Evolutionary conservation across 805 yeast species (phyloP).

Genomic region (Yarrowia porcina): DNA sequence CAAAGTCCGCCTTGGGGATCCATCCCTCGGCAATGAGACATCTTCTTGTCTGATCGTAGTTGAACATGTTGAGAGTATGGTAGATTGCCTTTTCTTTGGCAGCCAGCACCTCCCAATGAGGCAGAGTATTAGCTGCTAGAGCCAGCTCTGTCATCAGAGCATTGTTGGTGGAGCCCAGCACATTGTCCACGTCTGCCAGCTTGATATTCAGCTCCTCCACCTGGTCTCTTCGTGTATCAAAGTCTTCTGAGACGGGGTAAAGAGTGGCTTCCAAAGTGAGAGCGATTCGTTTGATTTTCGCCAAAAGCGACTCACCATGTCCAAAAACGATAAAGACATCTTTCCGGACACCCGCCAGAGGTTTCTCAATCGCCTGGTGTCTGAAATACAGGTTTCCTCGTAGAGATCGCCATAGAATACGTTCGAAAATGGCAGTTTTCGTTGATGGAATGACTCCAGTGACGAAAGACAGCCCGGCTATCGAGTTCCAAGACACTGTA

Average conservation of each 20-base stretch:
- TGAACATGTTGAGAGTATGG: constrained; percentile 70
- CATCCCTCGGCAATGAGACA: constrained; percentile 96
- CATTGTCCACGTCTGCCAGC: constrained; percentile 56
- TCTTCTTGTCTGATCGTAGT: constrained; percentile 74
- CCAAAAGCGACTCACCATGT: constrained; percentile 73
- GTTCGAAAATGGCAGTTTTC: constrained; percentile 67
- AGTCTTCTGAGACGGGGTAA: constrained; percentile 55
- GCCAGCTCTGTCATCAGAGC: constrained; percentile 74
- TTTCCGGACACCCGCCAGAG: constrained; percentile 66
- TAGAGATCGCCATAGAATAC: constrained; percentile 85
- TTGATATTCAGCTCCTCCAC: constrained; percentile 44
- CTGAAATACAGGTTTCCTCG: constrained; percentile 87
- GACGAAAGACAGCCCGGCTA: constrained; percentile 44
- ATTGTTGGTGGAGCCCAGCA: constrained; percentile 57
- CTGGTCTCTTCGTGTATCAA: constrained; percentile 41
- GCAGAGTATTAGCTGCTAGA: constrained; percentile 69
- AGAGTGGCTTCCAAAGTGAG: constrained; percentile 85
- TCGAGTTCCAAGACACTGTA: constrained; percentile 5
- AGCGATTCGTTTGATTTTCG: constrained; percentile 73
- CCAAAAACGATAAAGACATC: constrained; percentile 86
- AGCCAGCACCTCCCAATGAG: constrained; percentile 65
- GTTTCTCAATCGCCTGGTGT: constrained; percentile 65
- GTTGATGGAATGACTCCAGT: constrained; percentile 79
- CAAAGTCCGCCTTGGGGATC: constrained; percentile 77
- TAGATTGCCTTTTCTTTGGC: constrained; percentile 82